These are phyloP conservation scores for Lodderomyces pseudojiufengensis DNA, from an alignment of 1,139 yeast species.

Conservation along the genomic window DNA sequence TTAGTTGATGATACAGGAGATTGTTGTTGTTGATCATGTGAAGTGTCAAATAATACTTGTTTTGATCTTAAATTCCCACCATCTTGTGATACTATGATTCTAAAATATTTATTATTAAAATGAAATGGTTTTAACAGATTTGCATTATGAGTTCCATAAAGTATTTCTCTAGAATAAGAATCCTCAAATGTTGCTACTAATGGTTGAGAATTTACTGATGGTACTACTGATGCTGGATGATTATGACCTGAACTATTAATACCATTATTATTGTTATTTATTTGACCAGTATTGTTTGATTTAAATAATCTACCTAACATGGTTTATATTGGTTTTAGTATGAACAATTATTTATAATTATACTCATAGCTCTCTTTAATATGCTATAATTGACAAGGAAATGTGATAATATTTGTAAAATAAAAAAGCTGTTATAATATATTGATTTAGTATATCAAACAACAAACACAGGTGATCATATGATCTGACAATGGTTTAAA, in stretches of 20 bases:
- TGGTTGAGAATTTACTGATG: conserved; percentile 13
- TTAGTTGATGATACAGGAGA: background rate
- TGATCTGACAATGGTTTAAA: no score
- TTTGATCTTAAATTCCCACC: conserved; percentile 48
- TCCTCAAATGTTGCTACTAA: conserved; percentile 33
- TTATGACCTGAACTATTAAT: no score
- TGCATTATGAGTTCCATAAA: conserved; percentile 39
- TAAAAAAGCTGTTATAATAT: no score
- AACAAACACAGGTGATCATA: no score
- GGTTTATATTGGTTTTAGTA: background rate
- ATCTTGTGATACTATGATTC: conserved; percentile 50
- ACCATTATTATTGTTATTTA: conserved; percentile 1
- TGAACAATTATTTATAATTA: background rate
- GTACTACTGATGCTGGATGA: conserved; percentile 12
- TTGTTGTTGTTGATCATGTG: conserved; percentile 17
- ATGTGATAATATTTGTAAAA: no score
- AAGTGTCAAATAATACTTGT: conserved; percentile 48
- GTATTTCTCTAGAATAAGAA: conserved; percentile 38
- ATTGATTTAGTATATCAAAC: no score
- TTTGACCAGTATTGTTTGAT: conserved; percentile 17
- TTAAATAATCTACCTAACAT: conserved; percentile 31
- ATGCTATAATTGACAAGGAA: no score
- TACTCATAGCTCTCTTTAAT: background rate
- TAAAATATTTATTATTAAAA: conserved; percentile 33
- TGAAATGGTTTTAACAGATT: conserved; percentile 27